A percentile compares a stretch with the other conserved stretches of the same genome.
Conservation (phyloP, 805 yeast genomes). For the Clavispora vitiphila region DNA sequence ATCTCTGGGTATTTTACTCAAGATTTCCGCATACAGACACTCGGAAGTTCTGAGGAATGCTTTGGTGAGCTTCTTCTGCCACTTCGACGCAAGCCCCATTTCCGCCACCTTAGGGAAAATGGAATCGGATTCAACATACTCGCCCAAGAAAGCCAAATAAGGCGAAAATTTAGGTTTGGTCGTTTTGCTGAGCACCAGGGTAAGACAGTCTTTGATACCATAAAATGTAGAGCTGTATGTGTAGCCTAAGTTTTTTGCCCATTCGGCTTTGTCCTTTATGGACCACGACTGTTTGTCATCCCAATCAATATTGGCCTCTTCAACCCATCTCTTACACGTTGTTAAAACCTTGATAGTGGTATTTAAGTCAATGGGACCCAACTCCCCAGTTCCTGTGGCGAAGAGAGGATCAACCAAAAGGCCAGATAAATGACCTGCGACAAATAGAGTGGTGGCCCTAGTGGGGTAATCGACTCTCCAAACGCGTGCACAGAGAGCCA, state of each 20-base stretch:
- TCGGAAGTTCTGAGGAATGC: conserved; percentile 34
- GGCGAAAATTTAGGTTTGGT: conserved; percentile 58
- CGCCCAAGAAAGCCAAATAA: conserved; percentile 43
- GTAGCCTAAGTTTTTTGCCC: conserved; percentile 42
- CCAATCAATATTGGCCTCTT: conserved; percentile 31
- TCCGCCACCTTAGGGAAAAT: conserved; percentile 32
- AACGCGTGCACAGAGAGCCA: conserved; percentile 41
- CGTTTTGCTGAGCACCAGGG: conserved; percentile 35
- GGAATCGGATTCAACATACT: conserved; percentile 45
- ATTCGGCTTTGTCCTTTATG: conserved; percentile 44
- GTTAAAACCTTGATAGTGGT: conserved; percentile 23
- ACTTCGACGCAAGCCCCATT: conserved; percentile 37
- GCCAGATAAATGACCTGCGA: conserved; percentile 40
- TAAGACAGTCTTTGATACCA: conserved; percentile 39
- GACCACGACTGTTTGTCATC: conserved; percentile 29
- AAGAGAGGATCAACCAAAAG: conserved; percentile 25
- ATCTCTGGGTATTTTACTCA: conserved; percentile 53
- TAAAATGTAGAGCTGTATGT: conserved; percentile 45
- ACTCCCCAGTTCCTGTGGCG: conserved; percentile 15
- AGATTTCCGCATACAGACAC: conserved; percentile 32
- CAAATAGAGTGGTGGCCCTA: conserved; percentile 44
- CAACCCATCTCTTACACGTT: conserved; percentile 25
- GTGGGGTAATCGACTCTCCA: conserved; percentile 59
- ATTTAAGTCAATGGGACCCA: conserved; percentile 28
- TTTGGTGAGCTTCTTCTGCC: conserved; percentile 39